Percentiles rank a stretch among this genome's conserved stretches.
These are phyloP conservation scores for Discostella stelligeroides DNA, from an alignment of 108 stramenopile species.

Conservation along the genomic window DNA sequence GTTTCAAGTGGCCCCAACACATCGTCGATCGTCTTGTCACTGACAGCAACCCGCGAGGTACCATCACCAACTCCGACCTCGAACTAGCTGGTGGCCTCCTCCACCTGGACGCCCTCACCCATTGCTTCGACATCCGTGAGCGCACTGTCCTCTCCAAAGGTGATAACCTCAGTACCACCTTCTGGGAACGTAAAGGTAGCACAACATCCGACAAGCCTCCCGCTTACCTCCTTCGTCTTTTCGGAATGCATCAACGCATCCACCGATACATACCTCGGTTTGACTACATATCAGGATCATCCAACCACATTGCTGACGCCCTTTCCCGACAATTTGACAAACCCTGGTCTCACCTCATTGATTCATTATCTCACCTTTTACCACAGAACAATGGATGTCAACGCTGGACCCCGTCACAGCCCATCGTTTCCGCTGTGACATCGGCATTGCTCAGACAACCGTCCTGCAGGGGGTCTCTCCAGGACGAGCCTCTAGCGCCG, in stretches of 20 bases:
- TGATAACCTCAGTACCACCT: too few relatives aligned
- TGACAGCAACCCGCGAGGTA: conserved; percentile 26
- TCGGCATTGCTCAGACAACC: conserved; percentile 26
- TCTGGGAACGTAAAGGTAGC: conserved; percentile 47
- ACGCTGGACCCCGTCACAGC: not conserved
- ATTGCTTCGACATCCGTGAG: conserved; percentile 35
- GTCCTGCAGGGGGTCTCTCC: conserved; percentile 31
- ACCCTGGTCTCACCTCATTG: too few relatives aligned
- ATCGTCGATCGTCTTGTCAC: too few relatives aligned
- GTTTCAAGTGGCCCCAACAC: too few relatives aligned
- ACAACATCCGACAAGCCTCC: conserved; percentile 32
- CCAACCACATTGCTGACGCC: not conserved
- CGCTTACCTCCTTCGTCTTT: too few relatives aligned
- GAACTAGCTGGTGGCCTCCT: too few relatives aligned
- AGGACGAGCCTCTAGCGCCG: conserved; percentile 20
- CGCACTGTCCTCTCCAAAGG: conserved; percentile 23
- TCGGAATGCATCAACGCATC: too few relatives aligned
- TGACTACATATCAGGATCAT: too few relatives aligned
- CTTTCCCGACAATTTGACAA: not conserved
- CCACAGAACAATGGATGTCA: conserved; percentile 29
- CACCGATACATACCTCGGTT: too few relatives aligned
- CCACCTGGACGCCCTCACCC: conserved; percentile 50
- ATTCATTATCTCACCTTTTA: not conserved
- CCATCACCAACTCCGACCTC: conserved; percentile 44
- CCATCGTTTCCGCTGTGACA: conserved; percentile 29